A percentile compares a stretch with the other conserved stretches of the same genome.
phyloP scores from a whole-genome alignment of 2,329 filamentous ascomycete genomes.

The Mollisia scopiformis region DNA sequence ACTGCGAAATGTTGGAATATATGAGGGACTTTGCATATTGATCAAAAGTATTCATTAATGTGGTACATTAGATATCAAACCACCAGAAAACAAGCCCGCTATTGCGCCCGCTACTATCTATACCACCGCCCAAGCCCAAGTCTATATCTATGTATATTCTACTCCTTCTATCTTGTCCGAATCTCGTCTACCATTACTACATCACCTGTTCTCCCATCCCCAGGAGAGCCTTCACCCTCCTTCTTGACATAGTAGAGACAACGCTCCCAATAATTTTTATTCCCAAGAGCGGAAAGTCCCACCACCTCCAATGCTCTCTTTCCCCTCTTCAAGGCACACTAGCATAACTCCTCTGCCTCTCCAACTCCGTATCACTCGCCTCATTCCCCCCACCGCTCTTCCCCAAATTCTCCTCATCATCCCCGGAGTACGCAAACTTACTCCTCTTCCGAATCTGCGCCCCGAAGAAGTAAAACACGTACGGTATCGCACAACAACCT shows the following conservation, averaged over 20 bases:
- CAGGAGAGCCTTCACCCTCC: too few relatives aligned
- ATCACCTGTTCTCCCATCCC: neutral
- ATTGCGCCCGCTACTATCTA: neutral
- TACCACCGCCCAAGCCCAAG: neutral
- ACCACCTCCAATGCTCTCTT: slow-evolving; percentile 32
- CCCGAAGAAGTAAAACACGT: slow-evolving; percentile 79
- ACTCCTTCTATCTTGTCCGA: neutral
- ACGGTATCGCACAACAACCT: slow-evolving; percentile 82
- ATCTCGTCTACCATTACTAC: neutral
- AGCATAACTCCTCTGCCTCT: slow-evolving; percentile 31
- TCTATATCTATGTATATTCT: neutral
- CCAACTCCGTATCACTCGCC: slow-evolving; percentile 25
- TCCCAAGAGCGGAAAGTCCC: neutral
- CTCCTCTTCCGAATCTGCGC: slow-evolving; percentile 69
- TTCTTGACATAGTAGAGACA: too few relatives aligned
- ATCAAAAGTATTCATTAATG: too few relatives aligned
- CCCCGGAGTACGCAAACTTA: slow-evolving; percentile 73
- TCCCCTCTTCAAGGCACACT: slow-evolving; percentile 40
- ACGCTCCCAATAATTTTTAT: too few relatives aligned
- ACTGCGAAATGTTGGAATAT: too few relatives aligned
- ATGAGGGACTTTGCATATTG: too few relatives aligned
- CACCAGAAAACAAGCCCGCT: neutral
- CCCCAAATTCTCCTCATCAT: slow-evolving; percentile 46
- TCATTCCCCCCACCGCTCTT: neutral
- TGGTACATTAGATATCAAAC: too few relatives aligned